phyloP scores from a whole-genome alignment of 306 rosid species.

The Erythrophleum fordii region DNA sequence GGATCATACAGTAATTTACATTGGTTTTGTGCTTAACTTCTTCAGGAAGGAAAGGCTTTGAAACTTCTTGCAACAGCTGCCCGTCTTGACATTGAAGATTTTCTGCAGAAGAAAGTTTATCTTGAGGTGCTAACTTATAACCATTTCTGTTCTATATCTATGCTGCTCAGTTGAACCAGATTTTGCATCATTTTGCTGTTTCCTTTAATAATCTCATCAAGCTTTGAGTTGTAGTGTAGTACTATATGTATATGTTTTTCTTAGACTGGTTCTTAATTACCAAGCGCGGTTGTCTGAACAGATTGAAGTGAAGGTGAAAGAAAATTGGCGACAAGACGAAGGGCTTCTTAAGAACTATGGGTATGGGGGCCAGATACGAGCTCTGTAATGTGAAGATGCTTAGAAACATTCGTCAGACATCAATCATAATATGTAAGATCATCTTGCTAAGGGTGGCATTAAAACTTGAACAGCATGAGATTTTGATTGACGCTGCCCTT shows the following conservation, averaged over 20 bases:
- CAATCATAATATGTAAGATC: conserved; percentile 29
- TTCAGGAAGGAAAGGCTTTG: conserved; percentile 91
- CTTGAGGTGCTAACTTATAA: conserved; percentile 67
- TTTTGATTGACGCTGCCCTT: conserved; percentile 22
- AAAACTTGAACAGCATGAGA: conserved; percentile 3
- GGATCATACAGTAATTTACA: conserved; percentile 22
- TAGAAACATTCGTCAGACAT: background rate
- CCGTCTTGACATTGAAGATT: conserved; percentile 86
- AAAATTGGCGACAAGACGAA: conserved; percentile 95
- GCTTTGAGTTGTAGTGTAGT: conserved; percentile 16
- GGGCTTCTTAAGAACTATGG: conserved; percentile 81
- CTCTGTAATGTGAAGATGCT: conserved; percentile 47
- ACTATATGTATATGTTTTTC: background rate
- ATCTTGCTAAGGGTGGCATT: background rate
- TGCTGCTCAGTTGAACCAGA: conserved; percentile 19
- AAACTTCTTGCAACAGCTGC: conserved; percentile 95
- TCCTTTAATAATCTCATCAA: conserved; percentile 26
- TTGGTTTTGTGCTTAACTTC: conserved; percentile 36
- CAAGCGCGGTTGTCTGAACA: conserved; percentile 48
- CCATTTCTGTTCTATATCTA: background rate
- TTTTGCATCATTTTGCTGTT: conserved; percentile 10
- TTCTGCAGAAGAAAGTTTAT: conserved; percentile 90
- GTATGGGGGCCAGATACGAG: conserved; percentile 81
- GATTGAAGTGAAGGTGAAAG: conserved; percentile 93
- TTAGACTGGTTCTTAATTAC: conserved; percentile 32